phyloP scores from a whole-genome alignment of 441 rosid species.

The Geranium incanum region DNA sequence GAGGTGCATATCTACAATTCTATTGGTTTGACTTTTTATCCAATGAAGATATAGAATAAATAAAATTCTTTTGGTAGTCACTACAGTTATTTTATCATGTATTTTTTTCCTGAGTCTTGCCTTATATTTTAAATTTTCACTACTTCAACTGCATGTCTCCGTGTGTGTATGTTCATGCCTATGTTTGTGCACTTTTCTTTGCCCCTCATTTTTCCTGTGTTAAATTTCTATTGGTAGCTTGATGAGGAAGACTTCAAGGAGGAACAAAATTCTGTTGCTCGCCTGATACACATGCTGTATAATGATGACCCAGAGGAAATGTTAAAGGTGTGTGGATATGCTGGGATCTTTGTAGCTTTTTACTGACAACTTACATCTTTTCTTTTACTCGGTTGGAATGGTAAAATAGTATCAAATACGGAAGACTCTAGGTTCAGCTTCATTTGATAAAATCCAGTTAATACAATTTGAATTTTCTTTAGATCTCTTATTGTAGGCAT shows the following conservation, averaged over 20 bases:
- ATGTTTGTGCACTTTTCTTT: background rate
- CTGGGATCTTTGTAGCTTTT: background rate
- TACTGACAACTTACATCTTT: background rate
- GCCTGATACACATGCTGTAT: conserved; percentile 56
- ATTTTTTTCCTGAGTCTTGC: conserved; percentile 8
- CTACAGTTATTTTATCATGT: background rate
- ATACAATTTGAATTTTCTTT: conserved; percentile 6
- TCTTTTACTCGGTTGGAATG: background rate
- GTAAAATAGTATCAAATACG: background rate
- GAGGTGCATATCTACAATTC: conserved; percentile 34
- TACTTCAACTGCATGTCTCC: background rate
- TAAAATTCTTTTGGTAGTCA: conserved; percentile 12
- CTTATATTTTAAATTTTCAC: conserved; percentile 14
- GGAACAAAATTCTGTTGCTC: conserved; percentile 63
- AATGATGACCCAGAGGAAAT: conserved; percentile 60
- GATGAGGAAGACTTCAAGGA: conserved; percentile 72
- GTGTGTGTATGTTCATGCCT: background rate
- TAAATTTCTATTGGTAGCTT: conserved; percentile 32
- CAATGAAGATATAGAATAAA: conserved; percentile 8
- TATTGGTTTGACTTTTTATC: conserved; percentile 1
- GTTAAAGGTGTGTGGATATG: conserved; percentile 38
- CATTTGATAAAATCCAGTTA: conserved; percentile 3
- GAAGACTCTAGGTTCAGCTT: conserved; percentile 6
- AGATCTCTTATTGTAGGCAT: background rate
- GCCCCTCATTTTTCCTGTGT: conserved; percentile 15